Evolutionary conservation across 2,329 filamentous ascomycete genomes (phyloP).

Genomic region (Calycina marina): DNA sequence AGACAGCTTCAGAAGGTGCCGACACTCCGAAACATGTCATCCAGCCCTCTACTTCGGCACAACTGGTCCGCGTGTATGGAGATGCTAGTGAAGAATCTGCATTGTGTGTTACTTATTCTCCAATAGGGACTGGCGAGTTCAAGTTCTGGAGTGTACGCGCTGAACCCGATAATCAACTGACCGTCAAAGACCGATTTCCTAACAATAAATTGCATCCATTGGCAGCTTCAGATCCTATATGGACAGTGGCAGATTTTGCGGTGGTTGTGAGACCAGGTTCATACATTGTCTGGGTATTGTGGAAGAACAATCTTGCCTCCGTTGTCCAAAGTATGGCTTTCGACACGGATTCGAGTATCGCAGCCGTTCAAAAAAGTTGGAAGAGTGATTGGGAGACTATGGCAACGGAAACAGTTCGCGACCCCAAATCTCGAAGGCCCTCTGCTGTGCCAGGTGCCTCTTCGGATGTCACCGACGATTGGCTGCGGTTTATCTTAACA

Average conservation of each 20-base stretch:
- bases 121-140: conserved; percentile 76
- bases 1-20: conserved; percentile 44
- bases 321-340: conserved; percentile 62
- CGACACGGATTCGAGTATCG: conserved; percentile 28
- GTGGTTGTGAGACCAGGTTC: conserved; percentile 39
- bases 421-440: conserved; percentile 37
- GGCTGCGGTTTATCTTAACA: conserved; percentile 70
- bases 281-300: conserved; percentile 59
- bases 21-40: conserved; percentile 62
- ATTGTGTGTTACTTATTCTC: conserved; percentile 69
- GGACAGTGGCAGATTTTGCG: conserved; percentile 67
- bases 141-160: conserved; percentile 77
- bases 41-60: conserved; percentile 63
- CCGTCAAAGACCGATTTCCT: conserved; percentile 59
- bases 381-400: conserved; percentile 55
- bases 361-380: conserved; percentile 34
- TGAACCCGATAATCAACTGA: conserved; percentile 42
- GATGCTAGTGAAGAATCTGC: conserved; percentile 32
- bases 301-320: conserved; percentile 74
- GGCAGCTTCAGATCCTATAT: conserved; percentile 58
- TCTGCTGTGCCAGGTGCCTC: conserved; percentile 47
- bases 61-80: conserved; percentile 60
- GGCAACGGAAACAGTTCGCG: conserved; percentile 40
- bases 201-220: conserved; percentile 50
- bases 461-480: conserved; percentile 64